phyloP scores from a whole-genome alignment of 1,284 basidiomycete species.

The Mycena citricolor region DNA sequence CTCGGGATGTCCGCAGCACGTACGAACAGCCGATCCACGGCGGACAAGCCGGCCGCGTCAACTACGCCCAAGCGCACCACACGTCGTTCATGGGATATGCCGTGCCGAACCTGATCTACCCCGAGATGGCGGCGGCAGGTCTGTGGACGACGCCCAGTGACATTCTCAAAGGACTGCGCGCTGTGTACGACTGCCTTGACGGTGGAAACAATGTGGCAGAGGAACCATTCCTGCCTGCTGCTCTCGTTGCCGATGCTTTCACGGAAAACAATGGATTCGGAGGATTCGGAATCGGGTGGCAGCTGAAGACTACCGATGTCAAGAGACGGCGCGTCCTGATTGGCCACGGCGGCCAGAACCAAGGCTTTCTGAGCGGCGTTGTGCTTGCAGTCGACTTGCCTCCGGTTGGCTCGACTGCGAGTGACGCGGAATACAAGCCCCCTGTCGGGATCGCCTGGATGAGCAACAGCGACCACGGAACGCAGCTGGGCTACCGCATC shows the following conservation, averaged over 20 bases:
- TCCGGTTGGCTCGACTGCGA: background rate
- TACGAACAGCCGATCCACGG: slow-evolving; percentile 8
- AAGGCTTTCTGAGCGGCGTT: slow-evolving; percentile 8
- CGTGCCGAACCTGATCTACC: slow-evolving; percentile 9
- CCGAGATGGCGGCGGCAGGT: slow-evolving; percentile 15
- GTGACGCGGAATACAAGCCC: background rate
- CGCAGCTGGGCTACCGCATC: background rate
- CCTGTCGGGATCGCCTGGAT: slow-evolving; percentile 15
- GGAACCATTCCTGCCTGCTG: slow-evolving; percentile 12
- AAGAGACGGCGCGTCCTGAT: slow-evolving; percentile 2
- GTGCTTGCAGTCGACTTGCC: slow-evolving; percentile 11
- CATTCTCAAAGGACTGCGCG: slow-evolving; percentile 9
- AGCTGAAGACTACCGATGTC: slow-evolving; percentile 2
- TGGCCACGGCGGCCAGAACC: slow-evolving; percentile 4
- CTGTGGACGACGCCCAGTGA: slow-evolving; percentile 15
- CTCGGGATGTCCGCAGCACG: slow-evolving; percentile 15
- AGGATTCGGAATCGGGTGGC: slow-evolving; percentile 13
- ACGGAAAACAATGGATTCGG: slow-evolving; percentile 14
- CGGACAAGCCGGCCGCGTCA: slow-evolving; percentile 1
- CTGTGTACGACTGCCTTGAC: slow-evolving; percentile 12
- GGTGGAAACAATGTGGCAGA: background rate
- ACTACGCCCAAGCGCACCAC: slow-evolving; percentile 11
- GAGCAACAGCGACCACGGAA: slow-evolving; percentile 12
- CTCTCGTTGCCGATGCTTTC: slow-evolving; percentile 12
- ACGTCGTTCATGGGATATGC: slow-evolving; percentile 6